Conservation (phyloP, 345 rosid species). For the Aquilaria malaccensis region DNA sequence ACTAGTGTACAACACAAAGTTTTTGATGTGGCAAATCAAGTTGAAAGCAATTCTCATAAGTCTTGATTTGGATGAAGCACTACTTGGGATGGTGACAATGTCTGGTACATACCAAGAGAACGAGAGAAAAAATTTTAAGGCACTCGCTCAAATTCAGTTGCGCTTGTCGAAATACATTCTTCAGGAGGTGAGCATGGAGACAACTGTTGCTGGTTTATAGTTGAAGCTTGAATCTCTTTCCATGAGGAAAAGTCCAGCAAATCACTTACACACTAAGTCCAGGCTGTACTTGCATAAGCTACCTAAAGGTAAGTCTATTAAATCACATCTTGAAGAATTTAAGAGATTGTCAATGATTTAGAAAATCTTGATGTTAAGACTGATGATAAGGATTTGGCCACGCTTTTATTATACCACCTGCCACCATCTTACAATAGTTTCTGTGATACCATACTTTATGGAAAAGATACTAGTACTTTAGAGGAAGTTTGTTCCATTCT, state of each 20-base stretch:
- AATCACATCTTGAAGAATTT: too few species aligned
- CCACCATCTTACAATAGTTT: too few species aligned
- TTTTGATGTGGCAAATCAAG: too few species aligned
- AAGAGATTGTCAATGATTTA: too few species aligned
- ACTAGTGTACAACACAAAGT: too few species aligned
- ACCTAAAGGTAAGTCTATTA: too few species aligned
- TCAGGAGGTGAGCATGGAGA: neutral
- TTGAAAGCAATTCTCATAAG: neutral
- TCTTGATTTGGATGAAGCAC: neutral
- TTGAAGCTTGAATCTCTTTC: neutral
- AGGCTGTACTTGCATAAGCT: neutral
- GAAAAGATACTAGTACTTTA: too few species aligned
- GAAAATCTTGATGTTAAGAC: too few species aligned
- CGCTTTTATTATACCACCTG: too few species aligned
- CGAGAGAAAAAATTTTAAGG: neutral
- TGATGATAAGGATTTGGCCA: too few species aligned
- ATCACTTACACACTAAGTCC: neutral
- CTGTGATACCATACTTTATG: too few species aligned
- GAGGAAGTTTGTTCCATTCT: neutral
- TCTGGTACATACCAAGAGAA: too few species aligned
- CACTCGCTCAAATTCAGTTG: neutral
- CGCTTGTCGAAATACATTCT: neutral
- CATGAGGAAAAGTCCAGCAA: neutral
- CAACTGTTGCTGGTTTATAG: neutral
- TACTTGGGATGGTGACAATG: neutral